phyloP scores from a whole-genome alignment of 345 rosid genomes.

The Euphorbia peplus region DNA sequence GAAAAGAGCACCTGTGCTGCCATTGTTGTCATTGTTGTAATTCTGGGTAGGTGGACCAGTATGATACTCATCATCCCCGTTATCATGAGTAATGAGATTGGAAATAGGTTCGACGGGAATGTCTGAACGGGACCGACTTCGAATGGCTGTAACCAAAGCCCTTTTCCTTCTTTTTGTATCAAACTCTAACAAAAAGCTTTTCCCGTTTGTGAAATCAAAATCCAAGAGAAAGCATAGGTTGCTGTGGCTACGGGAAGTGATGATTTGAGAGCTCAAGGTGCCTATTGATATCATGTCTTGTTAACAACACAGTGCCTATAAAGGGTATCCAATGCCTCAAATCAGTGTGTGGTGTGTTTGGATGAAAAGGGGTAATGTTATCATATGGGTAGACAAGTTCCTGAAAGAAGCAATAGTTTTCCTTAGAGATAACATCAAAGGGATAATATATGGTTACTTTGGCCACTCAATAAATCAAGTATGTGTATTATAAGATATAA shows the following conservation, averaged over 20 bases:
- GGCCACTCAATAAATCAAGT: neutral
- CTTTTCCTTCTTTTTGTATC: neutral
- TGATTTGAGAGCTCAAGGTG: neutral
- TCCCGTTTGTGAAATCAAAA: neutral
- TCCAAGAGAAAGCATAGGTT: neutral
- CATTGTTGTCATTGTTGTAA: neutral
- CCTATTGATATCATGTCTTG: conserved; percentile 4
- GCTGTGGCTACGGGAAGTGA: neutral
- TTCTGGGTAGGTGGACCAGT: neutral
- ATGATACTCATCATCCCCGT: neutral
- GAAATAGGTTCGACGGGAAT: neutral
- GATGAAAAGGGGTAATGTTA: neutral
- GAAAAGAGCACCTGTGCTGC: conserved; percentile 2
- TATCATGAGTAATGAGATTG: neutral
- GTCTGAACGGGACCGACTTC: neutral
- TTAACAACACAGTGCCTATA: neutral
- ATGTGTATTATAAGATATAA: too few species aligned
- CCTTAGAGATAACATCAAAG: neutral
- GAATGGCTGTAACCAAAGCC: neutral
- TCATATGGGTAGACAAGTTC: neutral
- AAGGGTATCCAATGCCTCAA: neutral
- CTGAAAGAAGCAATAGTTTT: neutral
- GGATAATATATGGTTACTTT: neutral
- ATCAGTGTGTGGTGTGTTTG: neutral
- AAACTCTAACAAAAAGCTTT: neutral